Base-by-base conservation (phyloP, 306 rosid species). In the Malus sylvestris region DNA sequence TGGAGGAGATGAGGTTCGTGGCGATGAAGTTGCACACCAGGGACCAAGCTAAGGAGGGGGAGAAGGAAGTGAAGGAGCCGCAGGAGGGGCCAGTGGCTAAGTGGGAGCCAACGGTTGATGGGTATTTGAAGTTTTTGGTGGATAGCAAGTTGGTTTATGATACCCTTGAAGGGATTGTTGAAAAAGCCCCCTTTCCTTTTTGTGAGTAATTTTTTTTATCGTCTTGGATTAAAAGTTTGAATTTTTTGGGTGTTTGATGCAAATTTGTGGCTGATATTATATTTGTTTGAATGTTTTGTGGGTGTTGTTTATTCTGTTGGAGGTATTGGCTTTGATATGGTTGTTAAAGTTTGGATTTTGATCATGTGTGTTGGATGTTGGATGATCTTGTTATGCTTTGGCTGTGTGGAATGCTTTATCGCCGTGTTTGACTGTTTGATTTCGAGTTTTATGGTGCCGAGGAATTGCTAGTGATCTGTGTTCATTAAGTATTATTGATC, bases 1-100 rank as follows among this genome's bases (percentile, higher is more conserved):
- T 96, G 81, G 99, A 96, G 84, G 99, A 96, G 91, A 96, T 96
- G 99, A 93, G 99, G 83, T 96, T 96, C 46, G 99, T 96, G 74
- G 99, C 99, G 1, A 96, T 96, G 99, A 96, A 86, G 82, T 62
- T 92, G 79, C 99, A 96, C 19, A 91, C 99, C 1, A 92, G 67
- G 66, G 99, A 93, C 38, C 99, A 96, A n/a, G 97, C 98, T 0
- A 89, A 81, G 78, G 99, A 96, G 79, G 99, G 99, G 0, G 90
- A 96, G 88, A 96, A 89, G 79, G 96, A 82, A 5, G 93, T 82
- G 2, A 87, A 81, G 67, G 85, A 88, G 69, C 98, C 99, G 0
- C 86, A 96, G 81, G 98, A 96, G 70, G 69, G 68, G 55, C 68
- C 91, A 0, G 89, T 96, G 32, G 77, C 89, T 1, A 88, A 92